A percentile compares a stretch with the other conserved stretches of the same genome.
Evolutionary conservation across 352 stramenopile species (phyloP).

Genomic region (Globisporangium camurandrum): DNA sequence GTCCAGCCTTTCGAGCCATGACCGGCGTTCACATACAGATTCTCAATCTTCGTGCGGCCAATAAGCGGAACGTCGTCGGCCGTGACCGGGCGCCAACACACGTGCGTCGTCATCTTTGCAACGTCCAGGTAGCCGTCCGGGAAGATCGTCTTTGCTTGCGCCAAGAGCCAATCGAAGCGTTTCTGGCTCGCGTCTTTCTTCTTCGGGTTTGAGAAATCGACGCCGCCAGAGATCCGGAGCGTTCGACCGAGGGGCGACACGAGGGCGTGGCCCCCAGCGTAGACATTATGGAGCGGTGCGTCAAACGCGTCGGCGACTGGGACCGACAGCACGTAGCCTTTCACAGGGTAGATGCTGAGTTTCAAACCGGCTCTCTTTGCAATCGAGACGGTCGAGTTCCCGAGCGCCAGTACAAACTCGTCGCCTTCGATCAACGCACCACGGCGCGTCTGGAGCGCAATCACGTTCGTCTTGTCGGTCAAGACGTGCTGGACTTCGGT

Average conservation of each 20-base stretch:
- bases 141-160: constrained; percentile 71
- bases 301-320: constrained; percentile 56
- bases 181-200: constrained; percentile 44
- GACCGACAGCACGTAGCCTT: constrained; percentile 82
- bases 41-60: constrained; percentile 68
- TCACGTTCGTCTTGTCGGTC: constrained; percentile 64
- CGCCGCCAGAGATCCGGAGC: constrained; percentile 71
- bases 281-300: constrained; percentile 74
- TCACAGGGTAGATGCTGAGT: constrained; percentile 78
- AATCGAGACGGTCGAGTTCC: constrained; percentile 66
- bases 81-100: constrained; percentile 77
- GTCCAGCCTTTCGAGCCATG: constrained; percentile 84
- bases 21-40: constrained; percentile 81
- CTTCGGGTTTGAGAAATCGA: constrained; percentile 77
- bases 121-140: constrained; percentile 77
- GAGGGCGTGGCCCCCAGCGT: constrained; percentile 66
- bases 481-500: constrained; percentile 77
- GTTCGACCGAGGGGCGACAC: constrained; percentile 65
- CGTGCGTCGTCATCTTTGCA: constrained; percentile 67
- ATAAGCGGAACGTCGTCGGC: constrained; percentile 80
- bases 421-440: constrained; percentile 84
- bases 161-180: constrained; percentile 71
- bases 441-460: constrained; percentile 70
- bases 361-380: constrained; percentile 64
- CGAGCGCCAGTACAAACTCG: constrained; percentile 78